A percentile compares a stretch with the other conserved stretches of the same genome.
Conservation (phyloP, 2,329 filamentous ascomycete species). For the Emergomyces pasteurianus region DNA sequence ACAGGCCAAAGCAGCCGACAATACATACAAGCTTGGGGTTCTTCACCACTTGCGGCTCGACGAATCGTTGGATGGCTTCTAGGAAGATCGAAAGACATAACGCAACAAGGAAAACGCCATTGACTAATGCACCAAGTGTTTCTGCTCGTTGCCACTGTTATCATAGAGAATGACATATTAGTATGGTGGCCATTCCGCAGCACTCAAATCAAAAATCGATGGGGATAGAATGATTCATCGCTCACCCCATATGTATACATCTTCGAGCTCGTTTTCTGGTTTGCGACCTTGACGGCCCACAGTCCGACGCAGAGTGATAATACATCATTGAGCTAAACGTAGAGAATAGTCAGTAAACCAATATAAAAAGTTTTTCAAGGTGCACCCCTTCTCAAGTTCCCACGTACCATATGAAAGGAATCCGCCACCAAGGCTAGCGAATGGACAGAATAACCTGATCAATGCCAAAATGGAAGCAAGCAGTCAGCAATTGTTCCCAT, state of each 20-base stretch:
- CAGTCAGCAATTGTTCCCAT: background rate
- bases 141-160: slow-evolving; percentile 86
- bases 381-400: background rate
- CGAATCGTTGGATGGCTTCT: slow-evolving; percentile 81
- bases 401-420: slow-evolving; percentile 87
- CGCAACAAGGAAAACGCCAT: slow-evolving; percentile 93
- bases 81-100: slow-evolving; percentile 93
- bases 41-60: slow-evolving; percentile 77
- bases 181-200: slow-evolving; percentile 4
- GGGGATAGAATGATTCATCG: slow-evolving; percentile 12
- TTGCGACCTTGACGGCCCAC: slow-evolving; percentile 87
- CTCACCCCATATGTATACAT: slow-evolving; percentile 89
- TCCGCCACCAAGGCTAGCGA: slow-evolving; percentile 91
- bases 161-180: slow-evolving; percentile 12
- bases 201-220: background rate
- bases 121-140: slow-evolving; percentile 90
- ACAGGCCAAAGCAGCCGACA: slow-evolving; percentile 74
- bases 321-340: slow-evolving; percentile 76
- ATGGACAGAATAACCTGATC: slow-evolving; percentile 62
- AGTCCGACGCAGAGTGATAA: slow-evolving; percentile 83
- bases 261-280: slow-evolving; percentile 66
- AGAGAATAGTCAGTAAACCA: background rate
- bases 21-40: slow-evolving; percentile 81
- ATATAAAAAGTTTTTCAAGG: background rate
- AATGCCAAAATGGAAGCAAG: background rate